These are phyloP conservation scores for Backusella circina DNA, from an alignment of 192 early-diverging fungal genomes.

Conservation along the genomic window DNA sequence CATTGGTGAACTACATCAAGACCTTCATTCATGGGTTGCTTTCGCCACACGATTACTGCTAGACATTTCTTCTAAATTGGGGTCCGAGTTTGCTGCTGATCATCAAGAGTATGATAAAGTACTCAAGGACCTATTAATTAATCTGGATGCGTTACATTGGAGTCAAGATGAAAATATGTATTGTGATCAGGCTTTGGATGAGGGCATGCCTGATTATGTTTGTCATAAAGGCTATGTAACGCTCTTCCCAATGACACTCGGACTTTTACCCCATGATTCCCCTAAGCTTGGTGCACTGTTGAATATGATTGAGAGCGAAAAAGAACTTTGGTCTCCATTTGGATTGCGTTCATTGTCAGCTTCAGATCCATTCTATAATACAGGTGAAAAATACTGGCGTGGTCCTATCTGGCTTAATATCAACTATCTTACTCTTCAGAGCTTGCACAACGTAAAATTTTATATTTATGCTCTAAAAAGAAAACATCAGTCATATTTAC, in stretches of 20 bases:
- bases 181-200: conserved; percentile 61
- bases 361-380: conserved; percentile 60
- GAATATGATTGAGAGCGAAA: conserved; percentile 71
- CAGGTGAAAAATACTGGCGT: conserved; percentile 93
- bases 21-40: conserved; percentile 76
- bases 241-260: conserved; percentile 80
- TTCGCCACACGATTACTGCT: conserved; percentile 53
- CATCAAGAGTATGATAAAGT: conserved; percentile 49
- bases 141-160: conserved; percentile 73
- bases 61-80: conserved; percentile 55
- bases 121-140: conserved; percentile 46
- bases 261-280: conserved; percentile 65
- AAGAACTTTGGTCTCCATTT: conserved; percentile 80
- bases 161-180: conserved; percentile 53
- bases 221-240: conserved; percentile 75
- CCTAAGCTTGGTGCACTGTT: conserved; percentile 67
- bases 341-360: conserved; percentile 70
- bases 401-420: conserved; percentile 93
- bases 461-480: neutral
- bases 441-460: conserved; percentile 67
- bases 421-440: conserved; percentile 80
- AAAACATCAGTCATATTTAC: no score
- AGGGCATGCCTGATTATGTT: conserved; percentile 40
- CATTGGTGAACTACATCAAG: conserved; percentile 74
- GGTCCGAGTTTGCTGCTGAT: conserved; percentile 46